Evolutionary conservation across 2,329 filamentous ascomycete genomes (phyloP).

Genomic region (Bisporella sp.): DNA sequence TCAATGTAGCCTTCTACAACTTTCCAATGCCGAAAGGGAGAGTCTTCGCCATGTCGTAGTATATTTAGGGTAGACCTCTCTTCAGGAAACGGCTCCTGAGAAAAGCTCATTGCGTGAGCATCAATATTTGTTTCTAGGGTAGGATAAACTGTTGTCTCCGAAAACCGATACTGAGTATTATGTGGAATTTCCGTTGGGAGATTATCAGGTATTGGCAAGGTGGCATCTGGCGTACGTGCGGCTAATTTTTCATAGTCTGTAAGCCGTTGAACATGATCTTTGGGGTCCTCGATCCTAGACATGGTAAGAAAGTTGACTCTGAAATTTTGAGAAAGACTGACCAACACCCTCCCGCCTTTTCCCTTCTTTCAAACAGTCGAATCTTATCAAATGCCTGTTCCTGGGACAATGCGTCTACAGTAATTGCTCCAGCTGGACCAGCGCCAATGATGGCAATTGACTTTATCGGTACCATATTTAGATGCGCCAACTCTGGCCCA

Average conservation of each 20-base stretch:
- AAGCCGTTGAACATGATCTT: constrained; percentile 31
- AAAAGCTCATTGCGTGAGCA: constrained; percentile 51
- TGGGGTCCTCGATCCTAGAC: constrained; percentile 33
- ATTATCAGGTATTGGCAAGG: constrained; percentile 37
- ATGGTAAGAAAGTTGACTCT: not conserved
- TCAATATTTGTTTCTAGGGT: constrained; percentile 61
- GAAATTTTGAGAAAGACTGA: constrained; percentile 27
- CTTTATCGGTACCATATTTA: constrained; percentile 19
- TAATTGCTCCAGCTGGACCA: constrained; percentile 52
- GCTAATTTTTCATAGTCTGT: constrained; percentile 41
- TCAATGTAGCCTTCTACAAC: constrained; percentile 50
- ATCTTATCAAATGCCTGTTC: constrained; percentile 53
- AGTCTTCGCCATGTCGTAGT: constrained; percentile 44
- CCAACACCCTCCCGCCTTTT: constrained; percentile 55
- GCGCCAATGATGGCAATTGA: constrained; percentile 54
- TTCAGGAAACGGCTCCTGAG: constrained; percentile 45
- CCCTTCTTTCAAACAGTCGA: constrained; percentile 54
- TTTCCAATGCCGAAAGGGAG: constrained; percentile 55
- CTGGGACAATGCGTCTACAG: constrained; percentile 51
- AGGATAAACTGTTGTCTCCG: constrained; percentile 54
- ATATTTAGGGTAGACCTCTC: constrained; percentile 35
- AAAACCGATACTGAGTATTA: constrained; percentile 39
- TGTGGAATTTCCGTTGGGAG: constrained; percentile 41
- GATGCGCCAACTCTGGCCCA: too few relatives aligned
- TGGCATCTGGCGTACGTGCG: constrained; percentile 41